These are phyloP conservation scores for Urtica urens DNA, from an alignment of 306 rosid species.

Conservation along the genomic window DNA sequence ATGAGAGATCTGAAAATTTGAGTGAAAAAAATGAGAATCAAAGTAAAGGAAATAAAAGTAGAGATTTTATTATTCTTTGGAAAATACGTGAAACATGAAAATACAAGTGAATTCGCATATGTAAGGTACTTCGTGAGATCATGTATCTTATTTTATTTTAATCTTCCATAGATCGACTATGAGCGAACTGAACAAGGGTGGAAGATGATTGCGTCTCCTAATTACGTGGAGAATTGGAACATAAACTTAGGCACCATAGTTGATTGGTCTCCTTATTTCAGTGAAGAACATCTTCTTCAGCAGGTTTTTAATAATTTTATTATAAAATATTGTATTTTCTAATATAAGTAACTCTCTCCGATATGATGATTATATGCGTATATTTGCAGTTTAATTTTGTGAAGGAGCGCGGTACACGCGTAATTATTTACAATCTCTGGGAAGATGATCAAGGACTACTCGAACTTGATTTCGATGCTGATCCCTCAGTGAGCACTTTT, in stretches of 20 bases:
- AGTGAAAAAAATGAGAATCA: too few species aligned
- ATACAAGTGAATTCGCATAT: too few species aligned
- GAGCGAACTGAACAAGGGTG: constrained; percentile 41
- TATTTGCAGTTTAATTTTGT: constrained; percentile 41
- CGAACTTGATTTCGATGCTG: constrained; percentile 80
- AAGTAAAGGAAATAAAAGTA: too few species aligned
- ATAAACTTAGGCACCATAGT: constrained; percentile 57
- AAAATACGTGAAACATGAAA: too few species aligned
- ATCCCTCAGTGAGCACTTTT: constrained; percentile 47
- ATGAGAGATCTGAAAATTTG: too few species aligned
- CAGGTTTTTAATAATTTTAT: constrained; percentile 31
- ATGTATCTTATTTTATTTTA: too few species aligned
- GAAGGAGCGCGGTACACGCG: constrained; percentile 69
- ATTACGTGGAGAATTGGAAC: constrained; percentile 51
- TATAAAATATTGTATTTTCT: background rate
- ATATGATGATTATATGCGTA: background rate
- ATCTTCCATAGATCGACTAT: constrained; percentile 85
- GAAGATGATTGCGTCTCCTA: constrained; percentile 44
- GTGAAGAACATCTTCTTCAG: constrained; percentile 63
- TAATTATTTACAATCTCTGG: constrained; percentile 87
- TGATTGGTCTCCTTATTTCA: constrained; percentile 76
- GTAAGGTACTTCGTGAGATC: too few species aligned
- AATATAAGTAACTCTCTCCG: constrained; percentile 5
- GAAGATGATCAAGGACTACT: constrained; percentile 87
- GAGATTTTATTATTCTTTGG: too few species aligned